Evolutionary conservation across 768 basidiomycete genomes (phyloP), one percentile per base, ranked within the genome.

Genomic region (Boletellus ananas): DNA sequence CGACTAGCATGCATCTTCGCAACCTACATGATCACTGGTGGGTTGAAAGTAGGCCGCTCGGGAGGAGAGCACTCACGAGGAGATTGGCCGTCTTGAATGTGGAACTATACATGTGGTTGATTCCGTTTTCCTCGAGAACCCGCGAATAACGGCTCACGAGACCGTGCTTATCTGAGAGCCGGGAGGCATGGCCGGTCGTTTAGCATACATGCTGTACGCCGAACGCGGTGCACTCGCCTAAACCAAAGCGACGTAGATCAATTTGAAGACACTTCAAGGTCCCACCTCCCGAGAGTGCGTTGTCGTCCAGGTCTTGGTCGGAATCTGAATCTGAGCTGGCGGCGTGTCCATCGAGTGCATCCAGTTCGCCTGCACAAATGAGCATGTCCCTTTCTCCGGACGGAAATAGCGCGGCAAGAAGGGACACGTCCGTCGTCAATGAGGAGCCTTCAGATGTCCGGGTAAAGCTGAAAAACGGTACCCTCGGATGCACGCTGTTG

Each of bases 51-150:
- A 47, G 27, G 36, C 23, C 42, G 7, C 43, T 25, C 21, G 20
- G 41, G 38, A 57, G 48, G 37, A 53, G 16, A 45, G 13, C 27
- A 56, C 57, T 21, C 58, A 90, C 87, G 58, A 90, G 71, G 29
- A 91, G 66, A 66, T 91, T 90, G 49, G 88, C 88, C 6, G 85
- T 86, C 69, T 87, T 87, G 63, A 81, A 85, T n/a, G 88, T 89
- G 38, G 86, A 87, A 50, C 83, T 85, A 62, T 90, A 90, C 79
- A 90, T 85, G 62, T 89, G 86, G 68, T 89, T 87, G 62, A 91
- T 84, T 11, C 80, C 79, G 58, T 84, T 84, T 56, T 79, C 75
- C 49, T 85, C 84, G 12, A 90, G 77, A 18, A 87, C 78, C 8
- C 79, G 79, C 18, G 88, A 87, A 62, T 87, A 88, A 34, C 82